Evolutionary conservation across 371 early-diverging fungal species (phyloP).

Genomic region (Phascolomyces articulosus): DNA sequence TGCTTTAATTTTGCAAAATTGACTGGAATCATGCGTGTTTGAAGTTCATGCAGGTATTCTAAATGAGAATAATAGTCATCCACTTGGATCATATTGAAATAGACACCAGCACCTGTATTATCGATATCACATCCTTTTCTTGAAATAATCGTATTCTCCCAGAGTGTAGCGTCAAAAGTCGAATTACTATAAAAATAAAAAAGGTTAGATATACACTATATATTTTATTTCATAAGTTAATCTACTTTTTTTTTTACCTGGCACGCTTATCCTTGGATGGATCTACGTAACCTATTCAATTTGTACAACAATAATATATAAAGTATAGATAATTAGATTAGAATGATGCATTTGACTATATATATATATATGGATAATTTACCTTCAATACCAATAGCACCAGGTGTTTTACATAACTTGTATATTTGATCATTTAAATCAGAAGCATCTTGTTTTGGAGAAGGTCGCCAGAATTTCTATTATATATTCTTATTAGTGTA

Average conservation of each 20-base stretch:
- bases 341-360: background rate
- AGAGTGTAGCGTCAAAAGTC: background rate
- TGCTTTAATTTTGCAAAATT: constrained; percentile 35
- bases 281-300: background rate
- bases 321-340: no score
- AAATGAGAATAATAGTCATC: constrained; percentile 27
- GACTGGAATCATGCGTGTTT: constrained; percentile 30
- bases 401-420: constrained; percentile 26
- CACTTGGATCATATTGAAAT: constrained; percentile 22
- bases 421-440: constrained; percentile 18
- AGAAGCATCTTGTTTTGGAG: constrained; percentile 11
- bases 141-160: constrained; percentile 13
- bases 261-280: background rate
- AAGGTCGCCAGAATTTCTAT: constrained; percentile 35
- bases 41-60: constrained; percentile 30
- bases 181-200: background rate
- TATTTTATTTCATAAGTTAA: no score
- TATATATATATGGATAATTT: background rate
- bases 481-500: no score
- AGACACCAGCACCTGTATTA: constrained; percentile 25
- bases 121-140: constrained; percentile 25
- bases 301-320: background rate
- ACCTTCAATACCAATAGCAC: constrained; percentile 22
- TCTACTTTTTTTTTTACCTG: no score
- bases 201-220: no score